A percentile compares a stretch with the other conserved stretches of the same genome.
Conservation (phyloP, 106 monocot species). For the Narthecium ossifragum region DNA sequence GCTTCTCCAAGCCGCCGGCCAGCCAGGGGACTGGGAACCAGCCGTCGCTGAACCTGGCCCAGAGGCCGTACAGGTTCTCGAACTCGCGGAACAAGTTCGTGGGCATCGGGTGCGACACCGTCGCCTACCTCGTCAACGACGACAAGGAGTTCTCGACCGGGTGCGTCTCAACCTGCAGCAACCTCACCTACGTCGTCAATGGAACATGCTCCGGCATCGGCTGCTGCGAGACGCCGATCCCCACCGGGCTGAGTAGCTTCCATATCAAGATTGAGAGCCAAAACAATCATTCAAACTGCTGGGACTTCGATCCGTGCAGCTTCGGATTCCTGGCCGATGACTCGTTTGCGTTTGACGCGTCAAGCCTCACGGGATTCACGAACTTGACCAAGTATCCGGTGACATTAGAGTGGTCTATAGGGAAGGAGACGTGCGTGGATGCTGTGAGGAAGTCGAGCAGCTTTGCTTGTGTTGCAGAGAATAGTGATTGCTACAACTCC, state of each 20-base stretch:
- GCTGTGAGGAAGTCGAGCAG: neutral
- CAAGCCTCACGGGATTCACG: conserved; percentile 4
- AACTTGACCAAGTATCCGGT: neutral
- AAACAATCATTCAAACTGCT: neutral
- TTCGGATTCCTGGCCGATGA: conserved; percentile 35
- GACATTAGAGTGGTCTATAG: conserved; percentile 23
- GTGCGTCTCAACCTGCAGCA: conserved; percentile 35
- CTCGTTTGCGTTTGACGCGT: conserved; percentile 7
- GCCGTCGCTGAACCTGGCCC: conserved; percentile 5
- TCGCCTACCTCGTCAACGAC: conserved; percentile 25
- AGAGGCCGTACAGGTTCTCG: conserved; percentile 33
- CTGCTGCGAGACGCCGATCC: conserved; percentile 43
- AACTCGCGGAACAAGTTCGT: conserved; percentile 37
- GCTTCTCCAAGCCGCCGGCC: conserved; percentile 15
- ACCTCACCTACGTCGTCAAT: neutral
- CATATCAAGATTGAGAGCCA: neutral
- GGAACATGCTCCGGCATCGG: conserved; percentile 44
- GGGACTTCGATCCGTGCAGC: conserved; percentile 13
- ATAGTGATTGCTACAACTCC: conserved; percentile 28
- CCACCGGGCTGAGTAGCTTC: conserved; percentile 9
- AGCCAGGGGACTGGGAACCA: neutral
- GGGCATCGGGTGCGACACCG: conserved; percentile 43
- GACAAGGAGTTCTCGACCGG: conserved; percentile 14
- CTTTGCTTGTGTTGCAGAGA: conserved; percentile 7
- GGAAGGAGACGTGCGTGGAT: conserved; percentile 6